Conservation (phyloP, 805 yeast genomes). For the Jamesozyma gamospora region DNA sequence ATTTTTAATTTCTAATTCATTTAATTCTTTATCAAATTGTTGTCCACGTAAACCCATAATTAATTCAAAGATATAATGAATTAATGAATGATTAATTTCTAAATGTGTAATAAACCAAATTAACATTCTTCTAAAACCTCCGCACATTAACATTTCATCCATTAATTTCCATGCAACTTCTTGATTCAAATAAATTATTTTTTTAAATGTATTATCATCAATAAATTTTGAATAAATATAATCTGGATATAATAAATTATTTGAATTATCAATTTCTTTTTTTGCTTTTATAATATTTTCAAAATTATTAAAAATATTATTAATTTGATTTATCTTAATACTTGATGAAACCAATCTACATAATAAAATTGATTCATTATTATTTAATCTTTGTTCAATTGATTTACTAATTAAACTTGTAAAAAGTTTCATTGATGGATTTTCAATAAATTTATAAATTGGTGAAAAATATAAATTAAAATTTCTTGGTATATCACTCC, state of each 20-base stretch:
- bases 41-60: conserved; percentile 49
- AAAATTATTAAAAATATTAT: conserved; percentile 17
- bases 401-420: conserved; percentile 13
- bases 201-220: conserved; percentile 39
- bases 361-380: conserved; percentile 11
- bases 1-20: conserved; percentile 5
- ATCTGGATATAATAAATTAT: conserved; percentile 30
- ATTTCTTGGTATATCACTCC: conserved; percentile 65
- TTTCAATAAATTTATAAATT: conserved; percentile 13
- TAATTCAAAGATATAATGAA: conserved; percentile 55
- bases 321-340: conserved; percentile 35
- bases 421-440: conserved; percentile 9
- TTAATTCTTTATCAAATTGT: conserved; percentile 4
- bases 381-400: conserved; percentile 9
- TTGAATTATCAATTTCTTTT: conserved; percentile 18
- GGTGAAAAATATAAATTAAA: conserved; percentile 34
- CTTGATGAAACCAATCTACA: conserved; percentile 42
- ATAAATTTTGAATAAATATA: conserved; percentile 40
- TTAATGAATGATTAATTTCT: conserved; percentile 43
- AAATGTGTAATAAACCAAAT: conserved; percentile 62
- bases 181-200: conserved; percentile 42
- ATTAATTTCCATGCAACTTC: conserved; percentile 44
- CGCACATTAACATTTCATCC: conserved; percentile 64
- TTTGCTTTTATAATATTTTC: not conserved
- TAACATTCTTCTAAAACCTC: conserved; percentile 50